phyloP scores from a whole-genome alignment of 179 eudicot genomes.

The Heliamphora pulchella region DNA sequence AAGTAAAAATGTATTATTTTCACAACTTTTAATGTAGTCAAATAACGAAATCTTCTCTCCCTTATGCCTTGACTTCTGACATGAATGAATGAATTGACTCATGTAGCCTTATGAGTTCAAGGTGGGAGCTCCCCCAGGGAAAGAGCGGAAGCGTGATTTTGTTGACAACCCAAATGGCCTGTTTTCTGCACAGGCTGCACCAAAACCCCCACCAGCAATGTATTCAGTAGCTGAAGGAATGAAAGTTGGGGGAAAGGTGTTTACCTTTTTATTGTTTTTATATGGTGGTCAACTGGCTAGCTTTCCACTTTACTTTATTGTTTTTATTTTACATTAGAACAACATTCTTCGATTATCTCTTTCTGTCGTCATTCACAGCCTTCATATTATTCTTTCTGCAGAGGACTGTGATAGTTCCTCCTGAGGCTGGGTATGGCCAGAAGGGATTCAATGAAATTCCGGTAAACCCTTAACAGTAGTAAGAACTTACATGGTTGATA shows the following conservation, averaged over 20 bases:
- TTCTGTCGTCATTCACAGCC: not conserved
- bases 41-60: not conserved
- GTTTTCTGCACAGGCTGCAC: constrained; percentile 98
- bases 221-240: constrained; percentile 76
- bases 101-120: constrained; percentile 85
- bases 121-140: constrained; percentile 87
- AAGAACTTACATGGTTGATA: not conserved
- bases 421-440: constrained; percentile 82
- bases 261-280: not conserved
- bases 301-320: not conserved
- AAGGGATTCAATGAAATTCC: constrained; percentile 89
- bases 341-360: not conserved
- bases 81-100: constrained; percentile 15
- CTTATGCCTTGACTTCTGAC: constrained; percentile 9
- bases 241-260: constrained; percentile 95
- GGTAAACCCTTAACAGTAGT: constrained; percentile 34
- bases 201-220: constrained; percentile 98
- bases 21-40: not conserved
- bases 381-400: constrained; percentile 22
- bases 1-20: not conserved
- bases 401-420: constrained; percentile 93
- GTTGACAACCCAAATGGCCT: constrained; percentile 88
- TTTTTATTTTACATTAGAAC: not conserved
- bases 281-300: not conserved
- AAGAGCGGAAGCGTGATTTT: constrained; percentile 89